Base-by-base conservation (phyloP, 331 rosid genomes). In the Pyracantha coccinea region DNA sequence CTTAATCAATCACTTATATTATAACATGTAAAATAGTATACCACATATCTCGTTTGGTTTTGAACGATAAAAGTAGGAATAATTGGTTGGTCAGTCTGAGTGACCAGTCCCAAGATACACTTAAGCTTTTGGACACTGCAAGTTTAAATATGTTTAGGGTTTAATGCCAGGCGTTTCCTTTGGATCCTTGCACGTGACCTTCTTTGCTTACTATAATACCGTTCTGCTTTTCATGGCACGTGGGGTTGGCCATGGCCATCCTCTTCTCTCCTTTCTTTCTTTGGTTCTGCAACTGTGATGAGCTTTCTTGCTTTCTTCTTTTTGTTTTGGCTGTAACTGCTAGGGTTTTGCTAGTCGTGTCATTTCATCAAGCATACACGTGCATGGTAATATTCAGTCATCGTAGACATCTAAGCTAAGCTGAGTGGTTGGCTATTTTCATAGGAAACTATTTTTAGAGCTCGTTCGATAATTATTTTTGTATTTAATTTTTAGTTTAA, bases 151-250 rank as follows among this genome's bases (percentile, higher is more conserved):
- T 38, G 45, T 38, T 5, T 57, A 17, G 47, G 53, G 66, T 55
- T 55, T 55, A 61, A 69, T 60, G 12, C 41, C 65, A 53, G 82
- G 64, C 71, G 1, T 38, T 38, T 38, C 45, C 72, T 69, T 85
- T 79, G 91, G 92, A 91, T 91, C 88, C 87, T 89, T 93, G 94
- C 97, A 93, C 97, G 91, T 93, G 96, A 87, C 80, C 53, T 90
- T 80, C 89, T 83, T 50, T 77, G 27, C 67, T 80, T 76, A 62
- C 41, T 76, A 77, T 80, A 78, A 80, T 81, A 57, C 85, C 82
- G 79, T 85, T 88, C 72, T 86, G 87, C 92, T 91, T 88, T 91
- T 78, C 89, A 83, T 85, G 89, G 84, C 92, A 93, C 86, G 90
- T 90, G 93, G 74, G 89, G 82, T 76, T 89, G 87, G 86, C 87